These are phyloP conservation scores for Niebla homalea DNA, from an alignment of 495 filamentous ascomycete genomes.

Conservation along the genomic window DNA sequence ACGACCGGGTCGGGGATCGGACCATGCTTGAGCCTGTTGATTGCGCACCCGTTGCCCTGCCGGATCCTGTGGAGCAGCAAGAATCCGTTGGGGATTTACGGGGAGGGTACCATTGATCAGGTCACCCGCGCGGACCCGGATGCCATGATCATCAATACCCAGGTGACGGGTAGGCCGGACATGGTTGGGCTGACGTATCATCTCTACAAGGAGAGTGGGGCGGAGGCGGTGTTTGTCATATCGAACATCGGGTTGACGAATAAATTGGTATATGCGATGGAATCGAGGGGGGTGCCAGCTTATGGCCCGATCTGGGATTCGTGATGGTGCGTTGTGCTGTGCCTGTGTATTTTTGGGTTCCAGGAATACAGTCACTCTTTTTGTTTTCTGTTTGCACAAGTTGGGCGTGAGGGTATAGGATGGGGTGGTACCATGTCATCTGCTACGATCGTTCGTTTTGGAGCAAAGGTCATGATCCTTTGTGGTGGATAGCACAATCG, in stretches of 20 bases:
- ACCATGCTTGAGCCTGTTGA: slow-evolving; percentile 42
- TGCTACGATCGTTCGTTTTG: too few relatives aligned
- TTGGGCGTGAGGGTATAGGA: too few relatives aligned
- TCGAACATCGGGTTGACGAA: slow-evolving; percentile 59
- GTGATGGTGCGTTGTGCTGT: slow-evolving; percentile 27
- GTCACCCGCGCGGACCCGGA: slow-evolving; percentile 38
- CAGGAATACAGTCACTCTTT: too few relatives aligned
- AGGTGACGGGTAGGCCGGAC: slow-evolving; percentile 34
- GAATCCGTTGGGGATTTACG: slow-evolving; percentile 40
- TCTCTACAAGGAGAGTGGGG: slow-evolving; percentile 41
- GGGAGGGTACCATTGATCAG: slow-evolving; percentile 34
- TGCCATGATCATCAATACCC: slow-evolving; percentile 43
- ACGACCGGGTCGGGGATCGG: slow-evolving; percentile 77
- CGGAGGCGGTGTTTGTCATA: slow-evolving; percentile 66
- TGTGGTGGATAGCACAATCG: too few relatives aligned
- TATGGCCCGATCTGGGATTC: slow-evolving; percentile 78
- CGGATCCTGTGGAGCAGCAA: slow-evolving; percentile 49
- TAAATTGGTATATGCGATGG: slow-evolving; percentile 61
- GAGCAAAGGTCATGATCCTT: too few relatives aligned
- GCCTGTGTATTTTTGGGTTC: too few relatives aligned
- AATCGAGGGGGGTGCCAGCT: slow-evolving; percentile 53
- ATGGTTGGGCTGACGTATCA: slow-evolving; percentile 45
- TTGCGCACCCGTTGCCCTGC: slow-evolving; percentile 33
- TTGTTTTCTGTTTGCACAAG: too few relatives aligned
- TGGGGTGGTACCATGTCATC: too few relatives aligned